Conservation (phyloP, 2,329 filamentous ascomycete genomes). For the Ascochyta pisi region DNA sequence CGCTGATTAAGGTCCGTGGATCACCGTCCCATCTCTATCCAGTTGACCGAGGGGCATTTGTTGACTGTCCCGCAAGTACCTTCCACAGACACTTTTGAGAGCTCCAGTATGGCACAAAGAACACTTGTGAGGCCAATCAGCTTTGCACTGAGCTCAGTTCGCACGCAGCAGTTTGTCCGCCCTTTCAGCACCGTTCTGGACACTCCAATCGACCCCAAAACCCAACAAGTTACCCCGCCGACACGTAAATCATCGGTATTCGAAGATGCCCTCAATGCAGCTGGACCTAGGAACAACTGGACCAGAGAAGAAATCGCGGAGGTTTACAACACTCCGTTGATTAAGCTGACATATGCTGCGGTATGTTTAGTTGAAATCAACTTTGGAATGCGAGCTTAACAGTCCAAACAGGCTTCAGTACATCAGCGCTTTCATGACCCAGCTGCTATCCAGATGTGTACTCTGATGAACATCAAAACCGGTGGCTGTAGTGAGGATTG, state of each 20-base stretch:
- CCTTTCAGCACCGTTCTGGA: constrained; percentile 46
- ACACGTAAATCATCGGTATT: constrained; percentile 31
- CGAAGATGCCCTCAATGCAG: constrained; percentile 64
- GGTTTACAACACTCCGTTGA: constrained; percentile 81
- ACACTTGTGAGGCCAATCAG: constrained; percentile 16
- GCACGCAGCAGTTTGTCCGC: constrained; percentile 17
- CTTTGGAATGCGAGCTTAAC: background rate
- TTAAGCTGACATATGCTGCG: constrained; percentile 77
- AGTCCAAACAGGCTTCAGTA: constrained; percentile 65
- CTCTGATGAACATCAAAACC: constrained; percentile 95
- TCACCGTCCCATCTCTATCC: background rate
- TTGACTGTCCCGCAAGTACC: constrained; percentile 10
- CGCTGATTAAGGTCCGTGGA: constrained; percentile 4
- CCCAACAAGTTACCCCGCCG: constrained; percentile 29
- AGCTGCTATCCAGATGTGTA: constrained; percentile 86
- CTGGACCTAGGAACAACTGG: constrained; percentile 74
- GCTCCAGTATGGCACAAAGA: constrained; percentile 21
- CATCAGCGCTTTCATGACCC: constrained; percentile 88
- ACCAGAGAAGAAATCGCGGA: constrained; percentile 80
- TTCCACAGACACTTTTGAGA: constrained; percentile 5
- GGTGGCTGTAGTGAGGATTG: constrained; percentile 93
- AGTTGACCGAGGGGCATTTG: constrained; percentile 15
- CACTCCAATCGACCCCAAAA: constrained; percentile 32
- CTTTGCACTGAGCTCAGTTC: constrained; percentile 12
- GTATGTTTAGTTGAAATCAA: constrained; percentile 53